Conservation (phyloP, 2,329 filamentous ascomycete species). For the Verticillium nubilum region DNA sequence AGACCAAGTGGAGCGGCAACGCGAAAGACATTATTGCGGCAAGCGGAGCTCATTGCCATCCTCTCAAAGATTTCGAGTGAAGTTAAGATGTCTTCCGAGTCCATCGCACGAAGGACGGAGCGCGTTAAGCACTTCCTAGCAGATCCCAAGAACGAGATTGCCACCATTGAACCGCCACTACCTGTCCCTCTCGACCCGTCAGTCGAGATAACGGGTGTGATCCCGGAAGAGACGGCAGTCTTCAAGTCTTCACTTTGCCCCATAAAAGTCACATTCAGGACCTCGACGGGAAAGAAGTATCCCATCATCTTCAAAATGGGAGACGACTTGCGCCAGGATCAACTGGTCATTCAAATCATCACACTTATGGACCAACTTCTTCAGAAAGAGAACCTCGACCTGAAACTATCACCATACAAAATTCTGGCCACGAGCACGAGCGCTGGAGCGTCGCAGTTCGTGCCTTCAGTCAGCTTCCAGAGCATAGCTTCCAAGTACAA, state of each 20-base stretch:
- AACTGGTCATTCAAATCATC: constrained; percentile 90
- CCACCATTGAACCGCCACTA: constrained; percentile 77
- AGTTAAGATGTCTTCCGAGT: constrained; percentile 73
- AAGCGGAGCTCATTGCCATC: constrained; percentile 84
- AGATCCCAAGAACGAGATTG: constrained; percentile 85
- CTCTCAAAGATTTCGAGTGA: constrained; percentile 86
- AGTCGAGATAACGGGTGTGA: constrained; percentile 71
- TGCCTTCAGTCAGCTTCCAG: constrained; percentile 79
- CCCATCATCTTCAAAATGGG: constrained; percentile 96
- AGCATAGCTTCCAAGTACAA: constrained; percentile 80
- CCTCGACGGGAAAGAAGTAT: constrained; percentile 69
- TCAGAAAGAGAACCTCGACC: constrained; percentile 90
- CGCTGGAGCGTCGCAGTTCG: constrained; percentile 89
- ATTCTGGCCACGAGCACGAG: constrained; percentile 89
- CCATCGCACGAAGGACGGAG: constrained; percentile 75
- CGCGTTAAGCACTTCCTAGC: constrained; percentile 77
- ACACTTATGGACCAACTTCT: constrained; percentile 95
- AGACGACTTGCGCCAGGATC: constrained; percentile 93
- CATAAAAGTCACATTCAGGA: constrained; percentile 86
- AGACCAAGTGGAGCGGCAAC: constrained; percentile 64
- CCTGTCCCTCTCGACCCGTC: constrained; percentile 85
- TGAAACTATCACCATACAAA: constrained; percentile 92
- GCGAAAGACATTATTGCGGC: constrained; percentile 71
- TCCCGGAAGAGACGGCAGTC: constrained; percentile 79
- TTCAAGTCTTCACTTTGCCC: constrained; percentile 95